These are phyloP conservation scores for Aspergillus ochraceus DNA, from an alignment of 2,329 filamentous ascomycete genomes.

Conservation along the genomic window DNA sequence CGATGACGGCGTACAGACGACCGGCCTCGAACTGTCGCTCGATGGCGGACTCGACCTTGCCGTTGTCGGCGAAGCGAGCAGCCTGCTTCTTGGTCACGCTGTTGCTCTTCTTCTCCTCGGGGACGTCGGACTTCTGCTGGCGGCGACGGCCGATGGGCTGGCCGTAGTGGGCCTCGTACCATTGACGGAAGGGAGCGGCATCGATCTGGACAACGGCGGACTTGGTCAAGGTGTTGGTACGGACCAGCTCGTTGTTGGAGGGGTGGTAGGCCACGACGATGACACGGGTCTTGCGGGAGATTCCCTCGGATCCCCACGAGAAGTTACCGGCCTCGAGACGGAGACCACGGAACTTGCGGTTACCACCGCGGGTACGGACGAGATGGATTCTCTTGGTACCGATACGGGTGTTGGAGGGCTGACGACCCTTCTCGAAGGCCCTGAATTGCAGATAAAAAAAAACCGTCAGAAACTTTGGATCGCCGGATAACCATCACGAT, in stretches of 20 bases:
- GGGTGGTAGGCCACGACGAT: slow-evolving; percentile 98
- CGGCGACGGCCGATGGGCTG: slow-evolving; percentile 83
- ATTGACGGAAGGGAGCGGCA: slow-evolving; percentile 98
- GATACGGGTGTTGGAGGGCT: slow-evolving; percentile 99
- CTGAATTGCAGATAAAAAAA: slow-evolving; percentile 60
- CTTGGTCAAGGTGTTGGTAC: slow-evolving; percentile 99
- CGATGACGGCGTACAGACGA: slow-evolving; percentile 91
- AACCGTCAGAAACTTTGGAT: slow-evolving; percentile 58
- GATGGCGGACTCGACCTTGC: slow-evolving; percentile 89
- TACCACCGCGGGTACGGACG: slow-evolving; percentile 95
- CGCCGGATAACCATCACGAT: slow-evolving; percentile 44
- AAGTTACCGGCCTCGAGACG: slow-evolving; percentile 99
- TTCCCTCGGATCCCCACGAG: slow-evolving; percentile 96
- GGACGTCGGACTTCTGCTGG: slow-evolving; percentile 70
- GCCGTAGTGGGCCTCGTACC: slow-evolving; percentile 99
- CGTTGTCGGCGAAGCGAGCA: slow-evolving; percentile 73
- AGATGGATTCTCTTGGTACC: slow-evolving; percentile 94
- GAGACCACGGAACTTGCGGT: slow-evolving; percentile 99
- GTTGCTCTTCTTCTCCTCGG: slow-evolving; percentile 87
- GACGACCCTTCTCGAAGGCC: slow-evolving; percentile 99
- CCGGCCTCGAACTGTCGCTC: slow-evolving; percentile 99
- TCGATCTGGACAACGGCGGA: slow-evolving; percentile 98
- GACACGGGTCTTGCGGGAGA: slow-evolving; percentile 98
- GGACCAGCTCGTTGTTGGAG: slow-evolving; percentile 99
- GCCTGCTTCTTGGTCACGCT: slow-evolving; percentile 95